Evolutionary conservation across 768 basidiomycete species (phyloP).

Genomic region (Cyclocybe cylindracea): DNA sequence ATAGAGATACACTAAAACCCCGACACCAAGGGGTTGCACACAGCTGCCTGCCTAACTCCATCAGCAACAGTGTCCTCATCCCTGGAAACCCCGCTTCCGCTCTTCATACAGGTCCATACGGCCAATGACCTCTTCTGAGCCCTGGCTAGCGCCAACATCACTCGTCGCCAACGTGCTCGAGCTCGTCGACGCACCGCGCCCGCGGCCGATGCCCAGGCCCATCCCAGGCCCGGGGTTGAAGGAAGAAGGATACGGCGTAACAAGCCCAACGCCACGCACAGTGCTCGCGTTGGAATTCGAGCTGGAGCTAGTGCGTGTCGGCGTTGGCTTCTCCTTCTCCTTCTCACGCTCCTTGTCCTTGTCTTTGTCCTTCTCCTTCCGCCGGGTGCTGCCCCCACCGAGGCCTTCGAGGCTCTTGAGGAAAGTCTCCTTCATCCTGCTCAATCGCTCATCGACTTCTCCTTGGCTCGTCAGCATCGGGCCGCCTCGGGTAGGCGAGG

Average conservation of each 20-base stretch:
- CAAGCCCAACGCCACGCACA: not conserved
- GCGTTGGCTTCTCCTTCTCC: slow-evolving; percentile 5
- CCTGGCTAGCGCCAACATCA: slow-evolving; percentile 16
- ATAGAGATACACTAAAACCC: not conserved
- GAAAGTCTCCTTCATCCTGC: slow-evolving; percentile 70
- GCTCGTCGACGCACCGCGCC: slow-evolving; percentile 19
- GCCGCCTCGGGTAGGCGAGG: slow-evolving; percentile 22
- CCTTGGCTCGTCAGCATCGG: slow-evolving; percentile 66
- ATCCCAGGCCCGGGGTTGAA: slow-evolving; percentile 13
- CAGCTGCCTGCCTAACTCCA: not conserved
- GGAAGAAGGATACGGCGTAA: slow-evolving; percentile 8
- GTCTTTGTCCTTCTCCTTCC: slow-evolving; percentile 18
- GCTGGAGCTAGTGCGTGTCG: not conserved
- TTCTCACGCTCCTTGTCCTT: slow-evolving; percentile 12
- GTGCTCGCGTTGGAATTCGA: not conserved
- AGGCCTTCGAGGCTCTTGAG: slow-evolving; percentile 64
- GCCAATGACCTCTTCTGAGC: slow-evolving; percentile 58
- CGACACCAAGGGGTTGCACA: not conserved
- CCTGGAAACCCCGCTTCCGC: slow-evolving; percentile 11
- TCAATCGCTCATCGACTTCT: slow-evolving; percentile 66
- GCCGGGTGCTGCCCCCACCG: slow-evolving; percentile 27
- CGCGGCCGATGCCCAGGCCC: slow-evolving; percentile 21
- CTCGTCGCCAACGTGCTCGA: slow-evolving; percentile 25
- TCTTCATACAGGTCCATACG: slow-evolving; percentile 44
- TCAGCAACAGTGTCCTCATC: not conserved